A percentile compares a stretch with the other conserved stretches of the same genome.
Evolutionary conservation across 768 basidiomycete species (phyloP).

Genomic region (Mycena filopes): DNA sequence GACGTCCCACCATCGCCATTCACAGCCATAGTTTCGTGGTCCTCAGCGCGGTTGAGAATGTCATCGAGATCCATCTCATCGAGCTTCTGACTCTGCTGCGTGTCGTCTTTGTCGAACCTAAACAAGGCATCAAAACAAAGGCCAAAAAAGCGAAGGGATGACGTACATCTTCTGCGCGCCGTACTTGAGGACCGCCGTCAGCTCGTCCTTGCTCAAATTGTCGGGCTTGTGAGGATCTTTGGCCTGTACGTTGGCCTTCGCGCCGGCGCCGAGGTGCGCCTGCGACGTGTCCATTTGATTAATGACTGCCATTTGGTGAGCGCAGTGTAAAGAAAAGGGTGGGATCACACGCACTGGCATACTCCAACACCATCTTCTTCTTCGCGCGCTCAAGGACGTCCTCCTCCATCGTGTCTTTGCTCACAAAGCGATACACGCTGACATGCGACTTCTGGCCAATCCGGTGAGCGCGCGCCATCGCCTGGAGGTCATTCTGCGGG

Average conservation of each 20-base stretch:
- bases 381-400: slow-evolving; percentile 97
- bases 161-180: slow-evolving; percentile 96
- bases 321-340: background rate
- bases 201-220: slow-evolving; percentile 94
- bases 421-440: slow-evolving; percentile 97
- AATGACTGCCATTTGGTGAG: slow-evolving; percentile 73
- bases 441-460: slow-evolving; percentile 99
- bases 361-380: slow-evolving; percentile 99
- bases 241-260: slow-evolving; percentile 67
- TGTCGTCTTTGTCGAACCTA: slow-evolving; percentile 98
- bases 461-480: slow-evolving; percentile 99
- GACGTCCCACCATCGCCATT: slow-evolving; percentile 89
- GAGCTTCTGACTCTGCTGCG: slow-evolving; percentile 91
- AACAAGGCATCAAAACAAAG: background rate
- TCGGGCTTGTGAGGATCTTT: slow-evolving; percentile 82
- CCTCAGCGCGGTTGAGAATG: slow-evolving; percentile 95
- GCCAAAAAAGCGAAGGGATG: background rate
- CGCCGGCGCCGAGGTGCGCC: slow-evolving; percentile 90
- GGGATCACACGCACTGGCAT: slow-evolving; percentile 83
- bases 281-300: slow-evolving; percentile 99
- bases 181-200: slow-evolving; percentile 97
- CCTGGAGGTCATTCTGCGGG: slow-evolving; percentile 97
- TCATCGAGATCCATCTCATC: slow-evolving; percentile 99
- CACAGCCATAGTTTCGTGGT: slow-evolving; percentile 92
- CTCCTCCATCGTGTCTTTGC: slow-evolving; percentile 99